Evolutionary conservation across 768 basidiomycete species (phyloP).

Genomic region (Boletus tomentosulus): DNA sequence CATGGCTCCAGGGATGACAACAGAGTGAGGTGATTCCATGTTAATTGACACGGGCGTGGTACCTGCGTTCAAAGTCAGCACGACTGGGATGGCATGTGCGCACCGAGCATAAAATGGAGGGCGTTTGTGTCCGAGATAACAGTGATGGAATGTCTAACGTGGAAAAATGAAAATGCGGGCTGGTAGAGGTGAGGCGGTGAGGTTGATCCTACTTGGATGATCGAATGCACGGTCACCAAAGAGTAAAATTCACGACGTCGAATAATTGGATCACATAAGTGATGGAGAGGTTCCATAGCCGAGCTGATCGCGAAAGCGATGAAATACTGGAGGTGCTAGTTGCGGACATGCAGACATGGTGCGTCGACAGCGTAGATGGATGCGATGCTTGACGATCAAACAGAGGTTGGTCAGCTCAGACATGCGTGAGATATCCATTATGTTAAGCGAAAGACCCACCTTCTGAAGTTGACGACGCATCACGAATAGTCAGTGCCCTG

Average conservation of each 20-base stretch:
- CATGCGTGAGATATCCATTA: slow-evolving; percentile 7
- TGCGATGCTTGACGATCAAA: slow-evolving; percentile 2
- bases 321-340: background rate
- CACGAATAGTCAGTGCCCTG: background rate
- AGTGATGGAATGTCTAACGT: background rate
- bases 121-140: slow-evolving; percentile 1
- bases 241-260: background rate
- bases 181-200: background rate
- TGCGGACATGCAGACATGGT: slow-evolving; percentile 24
- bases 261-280: background rate
- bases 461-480: background rate
- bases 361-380: slow-evolving; percentile 10
- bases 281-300: background rate
- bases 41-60: slow-evolving; percentile 12
- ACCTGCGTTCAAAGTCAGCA: slow-evolving; percentile 11
- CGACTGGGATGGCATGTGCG: slow-evolving; percentile 10
- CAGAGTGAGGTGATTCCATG: slow-evolving; percentile 22
- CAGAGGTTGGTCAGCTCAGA: background rate
- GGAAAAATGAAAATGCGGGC: slow-evolving; percentile 3
- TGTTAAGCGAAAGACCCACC: no score
- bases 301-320: background rate
- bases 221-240: background rate
- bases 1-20: slow-evolving; percentile 10
- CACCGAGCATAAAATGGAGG: background rate
- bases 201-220: slow-evolving; percentile 1